Percentiles rank a stretch among this genome's conserved stretches.
These are phyloP conservation scores for Parastagonospora avenae DNA, from an alignment of 2,329 filamentous ascomycete genomes.

Conservation along the genomic window DNA sequence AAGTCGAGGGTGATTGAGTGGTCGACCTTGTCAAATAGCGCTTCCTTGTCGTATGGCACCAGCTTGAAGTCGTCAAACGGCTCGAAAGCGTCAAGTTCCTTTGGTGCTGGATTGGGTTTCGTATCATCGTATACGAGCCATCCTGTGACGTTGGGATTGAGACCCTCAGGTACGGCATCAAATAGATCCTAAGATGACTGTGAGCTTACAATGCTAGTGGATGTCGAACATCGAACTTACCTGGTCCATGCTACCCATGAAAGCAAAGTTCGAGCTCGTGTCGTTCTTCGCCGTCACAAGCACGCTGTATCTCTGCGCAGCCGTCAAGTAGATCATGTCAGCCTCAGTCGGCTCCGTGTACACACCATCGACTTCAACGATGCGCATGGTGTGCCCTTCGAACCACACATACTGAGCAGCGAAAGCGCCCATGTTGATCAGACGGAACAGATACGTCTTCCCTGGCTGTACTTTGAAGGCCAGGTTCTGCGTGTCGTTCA, in stretches of 20 bases:
- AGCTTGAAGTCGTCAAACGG: slow-evolving; percentile 77
- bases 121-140: slow-evolving; percentile 61
- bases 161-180: slow-evolving; percentile 66
- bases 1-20: slow-evolving; percentile 64
- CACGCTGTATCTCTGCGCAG: slow-evolving; percentile 73
- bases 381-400: slow-evolving; percentile 67
- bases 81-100: slow-evolving; percentile 64
- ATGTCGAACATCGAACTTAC: slow-evolving; percentile 20
- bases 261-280: slow-evolving; percentile 62
- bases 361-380: slow-evolving; percentile 74
- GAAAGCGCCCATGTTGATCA: slow-evolving; percentile 74
- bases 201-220: slow-evolving; percentile 1
- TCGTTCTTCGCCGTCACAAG: slow-evolving; percentile 66
- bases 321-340: slow-evolving; percentile 67
- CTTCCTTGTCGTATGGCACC: slow-evolving; percentile 69
- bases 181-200: slow-evolving; percentile 56
- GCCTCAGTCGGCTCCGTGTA: slow-evolving; percentile 65
- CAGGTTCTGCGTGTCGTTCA: slow-evolving; percentile 65
- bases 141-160: slow-evolving; percentile 68
- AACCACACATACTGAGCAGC: slow-evolving; percentile 73
- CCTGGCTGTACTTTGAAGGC: slow-evolving; percentile 54
- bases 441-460: slow-evolving; percentile 67
- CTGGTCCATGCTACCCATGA: slow-evolving; percentile 58
- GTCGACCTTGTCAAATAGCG: slow-evolving; percentile 66
- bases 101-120: slow-evolving; percentile 56